Base-by-base conservation (phyloP, 1,284 basidiomycete genomes). In the Ustilago crameri region DNA sequence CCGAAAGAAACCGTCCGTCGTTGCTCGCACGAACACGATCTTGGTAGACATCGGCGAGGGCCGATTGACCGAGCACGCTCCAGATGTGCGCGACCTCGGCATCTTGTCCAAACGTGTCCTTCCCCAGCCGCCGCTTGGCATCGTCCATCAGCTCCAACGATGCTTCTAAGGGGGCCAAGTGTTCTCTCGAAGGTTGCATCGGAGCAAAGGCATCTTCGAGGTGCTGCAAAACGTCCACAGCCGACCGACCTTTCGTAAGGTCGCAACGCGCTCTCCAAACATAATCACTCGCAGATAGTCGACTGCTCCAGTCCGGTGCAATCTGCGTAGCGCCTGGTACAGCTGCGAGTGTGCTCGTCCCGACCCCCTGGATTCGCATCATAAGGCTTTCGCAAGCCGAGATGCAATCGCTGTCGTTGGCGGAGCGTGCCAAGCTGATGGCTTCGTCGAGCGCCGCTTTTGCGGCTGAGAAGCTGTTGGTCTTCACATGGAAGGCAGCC, bases 351-450 rank as follows among this genome's bases (percentile, higher is more conserved):
- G 42, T 48, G 44, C 69, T 72, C 3, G 56, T 47, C 15, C 63
- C 60, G 0, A 67, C 64, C 35, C 63, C 64, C 34, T 67, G 55
- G 8, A 67, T 50, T 3, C 64, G 46, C 14, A 43, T 34, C 64
- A 67, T 66, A 41, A 72, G 56, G 32, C 68, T 72, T 34, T 64
- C 65, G 44, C 70, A 73, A 12, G 65, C 65, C 18, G 51, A 23
- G 40, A 73, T 69, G 61, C 70, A 73, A 26, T 73, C 70, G 30
- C 38, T 41, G 37, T 73, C 70, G 45, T 65, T 68, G 5, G 65
- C 70, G 26, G 70, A 64, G 24, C 65, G 40, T 7, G 70, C 70
- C 8, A 73, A 51, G 44, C 70, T 69, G 44, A 73, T 62, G 17
- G 70, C 70, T 34, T 73, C 70, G 12, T 69, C 54, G 9, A 73